phyloP scores from a whole-genome alignment of 1,284 basidiomycete genomes.

The Rhodotorula sp. region DNA sequence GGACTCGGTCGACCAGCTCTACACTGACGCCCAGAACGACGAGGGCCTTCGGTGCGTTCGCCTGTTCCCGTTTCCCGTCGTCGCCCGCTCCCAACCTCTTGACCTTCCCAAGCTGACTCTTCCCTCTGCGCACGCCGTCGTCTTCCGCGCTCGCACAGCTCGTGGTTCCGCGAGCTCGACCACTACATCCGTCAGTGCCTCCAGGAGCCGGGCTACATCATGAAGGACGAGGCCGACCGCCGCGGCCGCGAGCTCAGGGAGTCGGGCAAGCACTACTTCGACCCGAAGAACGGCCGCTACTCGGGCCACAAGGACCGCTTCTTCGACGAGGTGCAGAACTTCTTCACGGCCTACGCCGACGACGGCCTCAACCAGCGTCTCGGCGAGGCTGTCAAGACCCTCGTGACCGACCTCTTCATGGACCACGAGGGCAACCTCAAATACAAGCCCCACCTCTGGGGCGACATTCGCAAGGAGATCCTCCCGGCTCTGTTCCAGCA shows the following conservation, averaged over 20 bases:
- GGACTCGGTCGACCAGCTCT: conserved; percentile 69
- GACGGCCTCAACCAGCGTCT: conserved; percentile 73
- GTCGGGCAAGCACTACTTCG: conserved; percentile 65
- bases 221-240: conserved; percentile 61
- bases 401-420: conserved; percentile 78
- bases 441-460: conserved; percentile 85
- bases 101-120: not conserved
- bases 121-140: not conserved
- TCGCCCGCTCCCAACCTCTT: not conserved
- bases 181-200: conserved; percentile 58
- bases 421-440: conserved; percentile 73
- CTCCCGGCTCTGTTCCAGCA: conserved; percentile 72
- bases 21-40: conserved; percentile 73
- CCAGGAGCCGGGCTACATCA: conserved; percentile 82
- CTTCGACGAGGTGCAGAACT: conserved; percentile 66
- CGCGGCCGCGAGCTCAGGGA: conserved; percentile 65
- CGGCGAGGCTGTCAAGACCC: conserved; percentile 49
- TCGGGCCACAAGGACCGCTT: conserved; percentile 76
- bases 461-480: conserved; percentile 75
- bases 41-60: conserved; percentile 58
- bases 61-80: not conserved
- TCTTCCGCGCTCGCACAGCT: conserved; percentile 39
- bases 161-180: conserved; percentile 72
- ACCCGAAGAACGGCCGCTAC: conserved; percentile 87
- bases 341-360: conserved; percentile 78